Evolutionary conservation across 768 basidiomycete species (phyloP), one percentile per base, ranked within the genome.

Genomic region (Mycena amicta): DNA sequence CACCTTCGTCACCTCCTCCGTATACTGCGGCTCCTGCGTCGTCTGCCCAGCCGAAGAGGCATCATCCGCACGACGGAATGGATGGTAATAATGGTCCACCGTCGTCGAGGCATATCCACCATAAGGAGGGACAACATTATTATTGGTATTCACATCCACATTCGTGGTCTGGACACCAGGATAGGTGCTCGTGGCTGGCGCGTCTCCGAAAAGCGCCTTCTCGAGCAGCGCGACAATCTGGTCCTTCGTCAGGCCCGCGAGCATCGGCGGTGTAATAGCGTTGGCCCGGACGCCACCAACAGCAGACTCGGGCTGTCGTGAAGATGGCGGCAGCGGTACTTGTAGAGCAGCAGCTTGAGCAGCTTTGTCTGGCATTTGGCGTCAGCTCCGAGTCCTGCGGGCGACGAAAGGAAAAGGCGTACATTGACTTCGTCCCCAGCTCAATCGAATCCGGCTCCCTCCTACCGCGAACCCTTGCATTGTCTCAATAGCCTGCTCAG

Each of bases 391-490:
- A 18, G 18, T n/a, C 6, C 4, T 26, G 47, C 8, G 5, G 6
- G 5, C 6, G 6, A 25, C 26, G 12, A 49, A 23, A 28, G 59
- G n/a, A 52, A 40, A 15, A n/a, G n/a, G n/a, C 86, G 43, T 56
- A 93, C 92, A 93, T 83, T 95, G 93, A 73, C 90, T 93, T 49
- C 94, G 81, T 43, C 95, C 94, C 95, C 95, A 97, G 68, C 90
- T 93, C 61, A 96, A 74, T 33, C 95, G 83, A 63, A 97, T 94
- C 67, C 92, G 82, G 62, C 93, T 93, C 16, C 95, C 95, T 29
- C 92, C 93, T 62, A 96, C 88, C 3, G 93, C 92, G 71, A 95
- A 96, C 25, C 93, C 94, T 77, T 96, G 94, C 94, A 96, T 95
- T 74, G 92, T 93, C 74, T 94, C 91, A 60, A 97, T 97, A 8